Evolutionary conservation across 2,329 filamentous ascomycete species (phyloP), one percentile per base, ranked within the genome.

Genomic region (Ophiostoma piceae): DNA sequence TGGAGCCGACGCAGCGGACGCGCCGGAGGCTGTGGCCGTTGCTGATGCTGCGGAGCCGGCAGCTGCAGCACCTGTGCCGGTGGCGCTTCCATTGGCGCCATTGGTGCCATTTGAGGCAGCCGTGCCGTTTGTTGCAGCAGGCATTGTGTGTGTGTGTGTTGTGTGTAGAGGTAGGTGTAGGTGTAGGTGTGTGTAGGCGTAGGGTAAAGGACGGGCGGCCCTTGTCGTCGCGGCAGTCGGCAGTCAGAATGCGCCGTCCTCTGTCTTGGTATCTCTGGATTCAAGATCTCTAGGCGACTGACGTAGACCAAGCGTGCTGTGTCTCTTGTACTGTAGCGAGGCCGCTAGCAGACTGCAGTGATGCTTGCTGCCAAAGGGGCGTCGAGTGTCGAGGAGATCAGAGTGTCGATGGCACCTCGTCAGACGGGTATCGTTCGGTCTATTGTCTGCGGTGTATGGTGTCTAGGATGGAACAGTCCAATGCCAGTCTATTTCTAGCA

Each of bases 1-100:
- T 47, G 84, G 80, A 16, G 71, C 54, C 11, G 71, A 67, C 3
- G 65, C n/a, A 1, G 65, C 62, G 19, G 32, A 35, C 16, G 62
- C 35, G 12, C 35, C 35, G 2, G 62, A 65, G 2, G 62, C 62
- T 12, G 65, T 43, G 2, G 39, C 37, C 9, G 67, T 64, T 12
- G 66, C 43, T 54, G 60, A 66, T 2, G 66, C 43, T 54, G 60
- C 62, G 1, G 71, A 43, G 43, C 66, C 41, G 37, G 69, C 32
- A 3, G 66, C 16, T 57, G 14, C 51, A 57, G 43, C 43, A 16
- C 2, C 67, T 7, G 67, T 39, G 22, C n/a, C n/a, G 35, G 29
- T 32, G 1, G 51, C 19, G 62, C 19, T 39, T 22, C 62, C 62
- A 12, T 65, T 65, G 35, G 60, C 32, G 32, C 57, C 57, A 62